Evolutionary conservation across 345 rosid species (phyloP), one percentile per base, ranked within the genome.

Genomic region (Hibiscus mutabilis): DNA sequence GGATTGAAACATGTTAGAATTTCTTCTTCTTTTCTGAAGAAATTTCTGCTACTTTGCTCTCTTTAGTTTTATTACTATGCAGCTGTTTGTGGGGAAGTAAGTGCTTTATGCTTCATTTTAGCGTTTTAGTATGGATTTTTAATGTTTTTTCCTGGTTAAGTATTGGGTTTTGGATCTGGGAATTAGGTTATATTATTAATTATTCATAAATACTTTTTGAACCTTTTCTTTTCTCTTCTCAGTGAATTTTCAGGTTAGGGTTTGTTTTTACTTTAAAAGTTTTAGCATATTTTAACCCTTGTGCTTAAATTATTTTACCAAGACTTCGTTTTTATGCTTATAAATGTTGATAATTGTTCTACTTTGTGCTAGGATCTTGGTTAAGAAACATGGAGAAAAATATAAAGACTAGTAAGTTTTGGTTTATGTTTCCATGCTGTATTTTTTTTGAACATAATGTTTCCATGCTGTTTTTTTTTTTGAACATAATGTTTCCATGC

Each of bases 131-230:
- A 27, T 4, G 14, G 12, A 66, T 18, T 25, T 27, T 24, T 6
- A 3, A 24, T n/a, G 19, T 12, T n/a, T n/a, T n/a, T 49, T 51
- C 0, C 31, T 63, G 74, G 49, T 21, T 53, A 6, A 33, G 56
- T 66, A n/a, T 33, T 70, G 74, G 60, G 55, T 46, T 59, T 35
- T 52, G 73, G 76, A 76, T 72, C 79, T 72, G 58, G 29, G 61
- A 76, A 51, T 67, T 72, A 29, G 25, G 6, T 57, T 51, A 16
- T 5, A 3, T n/a, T 29, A 25, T 60, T n/a, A n/a, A n/a, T 68
- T 68, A 22, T 49, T 68, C 53, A 25, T 66, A 14, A 66, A 46
- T 14, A 8, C 27, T 46, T 46, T 8, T 13, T 5, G 5, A 18
- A 29, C 42, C 25, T 49, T 49, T 19, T 19, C n/a, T 14, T 19